Conservation (phyloP, 305 asterid genomes). For the Andrographis paniculata region DNA sequence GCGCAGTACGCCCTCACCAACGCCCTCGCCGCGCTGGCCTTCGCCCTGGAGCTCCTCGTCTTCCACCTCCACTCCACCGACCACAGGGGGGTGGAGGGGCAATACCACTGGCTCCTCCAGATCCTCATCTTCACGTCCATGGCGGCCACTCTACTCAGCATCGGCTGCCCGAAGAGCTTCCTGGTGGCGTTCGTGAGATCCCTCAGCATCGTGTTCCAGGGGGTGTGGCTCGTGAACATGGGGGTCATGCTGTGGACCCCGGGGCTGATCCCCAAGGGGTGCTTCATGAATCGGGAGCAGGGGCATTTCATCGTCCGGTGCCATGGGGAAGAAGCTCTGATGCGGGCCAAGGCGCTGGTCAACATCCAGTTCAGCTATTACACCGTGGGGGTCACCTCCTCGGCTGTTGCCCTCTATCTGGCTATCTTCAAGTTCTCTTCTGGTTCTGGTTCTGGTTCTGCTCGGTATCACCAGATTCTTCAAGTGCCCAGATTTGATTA, state of each 20-base stretch:
- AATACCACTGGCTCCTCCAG: too few relatives aligned
- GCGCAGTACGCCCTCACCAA: conserved; percentile 24
- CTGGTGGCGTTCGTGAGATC: conserved; percentile 64
- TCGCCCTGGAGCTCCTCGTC: too few relatives aligned
- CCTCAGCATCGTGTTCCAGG: conserved; percentile 53
- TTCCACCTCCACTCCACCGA: too few relatives aligned
- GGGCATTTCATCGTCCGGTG: conserved; percentile 61
- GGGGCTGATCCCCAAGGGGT: conserved; percentile 51
- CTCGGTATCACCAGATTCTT: too few relatives aligned
- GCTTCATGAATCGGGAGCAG: conserved; percentile 54
- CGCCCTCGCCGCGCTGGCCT: conserved; percentile 32
- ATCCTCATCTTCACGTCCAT: conserved; percentile 32
- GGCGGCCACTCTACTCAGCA: too few relatives aligned
- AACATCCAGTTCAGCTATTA: conserved; percentile 58
- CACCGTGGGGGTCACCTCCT: conserved; percentile 32
- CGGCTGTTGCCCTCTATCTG: too few relatives aligned
- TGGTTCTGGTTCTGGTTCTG: too few relatives aligned
- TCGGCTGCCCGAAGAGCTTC: too few relatives aligned
- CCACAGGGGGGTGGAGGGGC: too few relatives aligned
- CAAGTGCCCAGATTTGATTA: too few relatives aligned
- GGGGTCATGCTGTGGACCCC: conserved; percentile 88
- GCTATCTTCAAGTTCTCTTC: too few relatives aligned
- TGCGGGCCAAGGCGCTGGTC: conserved; percentile 51
- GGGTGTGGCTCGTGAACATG: conserved; percentile 72
- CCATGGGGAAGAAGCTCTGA: conserved; percentile 40